Evolutionary conservation across 148 eudicot genomes (phyloP), one percentile per base, ranked within the genome.

Genomic region (Cornus controversa): DNA sequence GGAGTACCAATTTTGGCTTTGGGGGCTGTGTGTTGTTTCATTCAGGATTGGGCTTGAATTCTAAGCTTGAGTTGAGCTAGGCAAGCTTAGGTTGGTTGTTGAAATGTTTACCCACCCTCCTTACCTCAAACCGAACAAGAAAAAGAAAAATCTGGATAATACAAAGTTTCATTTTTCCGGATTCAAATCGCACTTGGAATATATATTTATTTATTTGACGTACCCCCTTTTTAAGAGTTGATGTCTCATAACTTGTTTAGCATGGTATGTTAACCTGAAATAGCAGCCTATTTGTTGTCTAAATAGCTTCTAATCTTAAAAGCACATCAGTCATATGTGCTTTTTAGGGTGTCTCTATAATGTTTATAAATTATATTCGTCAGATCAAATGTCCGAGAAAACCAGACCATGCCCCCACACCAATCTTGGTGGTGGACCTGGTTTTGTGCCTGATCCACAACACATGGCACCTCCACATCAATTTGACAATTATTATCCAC

Each of bases 351-450:
- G 3, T n/a, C 22, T 58, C 23, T 16, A 58, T 58, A 58, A 3
- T n/a, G 64, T 8, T 15, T 50, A 13, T 20, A 20, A 18, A 14
- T 60, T 60, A 6, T 60, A 29, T 15, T 76, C 22, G 1, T 64
- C 75, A 88, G 90, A 88, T 88, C 86, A 16, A 79, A 78, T 79
- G 62, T 78, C 5, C 82, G 64, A 54, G 84, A 75, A 83, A 85
- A 83, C 28, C 82, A 81, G 77, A 73, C 75, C 71, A 72, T 85
- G 79, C 86, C 90, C 45, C 86, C 84, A 67, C 73, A 75, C n/a
- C 85, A 81, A 72, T 77, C 82, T 18, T 83, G 80, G 79, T 31
- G 80, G 62, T 75, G 81, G 87, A 64, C 77, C 78, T 54, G 85
- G 85, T 66, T 87, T 81, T 77, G 77, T 36, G 69, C 78, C 89